Percentiles rank a stretch among this genome's conserved stretches.
Conservation (phyloP, 768 basidiomycete genomes). For the Panaeolus papilionaceus region DNA sequence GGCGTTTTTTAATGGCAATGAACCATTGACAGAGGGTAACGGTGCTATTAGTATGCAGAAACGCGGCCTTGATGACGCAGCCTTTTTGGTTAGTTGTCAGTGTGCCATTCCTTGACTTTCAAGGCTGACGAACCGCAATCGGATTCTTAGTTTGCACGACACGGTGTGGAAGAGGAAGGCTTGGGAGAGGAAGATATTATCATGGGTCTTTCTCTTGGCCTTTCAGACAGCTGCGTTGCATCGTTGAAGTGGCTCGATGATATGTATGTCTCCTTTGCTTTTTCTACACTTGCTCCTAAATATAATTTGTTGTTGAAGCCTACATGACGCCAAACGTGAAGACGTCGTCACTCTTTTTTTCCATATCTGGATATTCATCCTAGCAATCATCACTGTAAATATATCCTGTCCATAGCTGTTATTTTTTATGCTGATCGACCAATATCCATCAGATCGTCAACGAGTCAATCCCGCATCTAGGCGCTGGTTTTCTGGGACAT, state of each 20-base stretch:
- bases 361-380: conserved; percentile 53
- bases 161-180: not conserved
- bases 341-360: conserved; percentile 53
- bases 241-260: conserved; percentile 53
- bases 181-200: not conserved
- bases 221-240: conserved; percentile 40
- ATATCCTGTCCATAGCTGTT: not conserved
- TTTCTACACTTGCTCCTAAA: not conserved
- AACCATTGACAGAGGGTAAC: conserved; percentile 1
- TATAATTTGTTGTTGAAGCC: conserved; percentile 28
- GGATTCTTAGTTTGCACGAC: conserved; percentile 4
- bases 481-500: conserved; percentile 52
- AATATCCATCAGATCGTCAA: conserved; percentile 42
- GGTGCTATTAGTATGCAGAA: not conserved
- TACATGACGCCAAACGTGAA: conserved; percentile 50
- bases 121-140: not conserved
- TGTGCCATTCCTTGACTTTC: not conserved
- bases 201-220: not conserved
- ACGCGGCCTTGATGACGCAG: not conserved
- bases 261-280: conserved; percentile 38
- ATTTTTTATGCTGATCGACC: not conserved
- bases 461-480: conserved; percentile 59
- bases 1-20: not conserved
- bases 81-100: not conserved
- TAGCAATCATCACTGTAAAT: conserved; percentile 54